Evolutionary conservation across 345 rosid species (phyloP).

Genomic region (Salix suchowensis): DNA sequence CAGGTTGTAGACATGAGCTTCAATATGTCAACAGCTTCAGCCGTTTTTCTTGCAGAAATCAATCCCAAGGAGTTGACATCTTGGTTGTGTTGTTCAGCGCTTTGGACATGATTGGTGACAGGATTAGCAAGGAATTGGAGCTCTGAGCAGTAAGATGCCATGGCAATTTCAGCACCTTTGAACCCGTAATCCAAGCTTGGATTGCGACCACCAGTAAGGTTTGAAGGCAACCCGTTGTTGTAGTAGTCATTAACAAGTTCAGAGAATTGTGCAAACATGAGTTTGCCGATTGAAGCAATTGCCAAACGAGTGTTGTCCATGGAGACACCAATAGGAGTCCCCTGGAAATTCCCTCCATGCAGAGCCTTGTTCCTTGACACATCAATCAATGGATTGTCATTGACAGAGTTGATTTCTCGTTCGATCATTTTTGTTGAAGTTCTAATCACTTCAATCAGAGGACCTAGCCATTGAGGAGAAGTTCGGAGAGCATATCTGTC

Average conservation of each 20-base stretch:
- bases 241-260: constrained; percentile 34
- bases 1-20: constrained; percentile 30
- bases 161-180: constrained; percentile 37
- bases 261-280: constrained; percentile 31
- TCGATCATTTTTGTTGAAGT: constrained; percentile 30
- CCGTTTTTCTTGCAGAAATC: constrained; percentile 32
- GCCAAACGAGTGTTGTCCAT: constrained; percentile 36
- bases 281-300: constrained; percentile 26
- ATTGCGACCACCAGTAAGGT: constrained; percentile 28
- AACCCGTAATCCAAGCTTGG: constrained; percentile 37
- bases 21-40: constrained; percentile 28
- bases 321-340: constrained; percentile 34
- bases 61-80: constrained; percentile 32
- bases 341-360: constrained; percentile 33
- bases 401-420: constrained; percentile 31
- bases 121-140: constrained; percentile 33
- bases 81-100: constrained; percentile 37
- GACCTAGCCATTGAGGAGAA: constrained; percentile 35
- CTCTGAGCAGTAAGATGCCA: constrained; percentile 37
- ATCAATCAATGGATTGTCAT: constrained; percentile 34
- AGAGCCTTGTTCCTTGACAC: constrained; percentile 25
- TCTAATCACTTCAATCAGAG: constrained; percentile 30
- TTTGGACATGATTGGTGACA: constrained; percentile 31
- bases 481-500: constrained; percentile 30
- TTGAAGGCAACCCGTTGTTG: constrained; percentile 32